These are phyloP conservation scores for Mucor lusitanicus DNA, from an alignment of 371 early-diverging fungal species.

Conservation along the genomic window DNA sequence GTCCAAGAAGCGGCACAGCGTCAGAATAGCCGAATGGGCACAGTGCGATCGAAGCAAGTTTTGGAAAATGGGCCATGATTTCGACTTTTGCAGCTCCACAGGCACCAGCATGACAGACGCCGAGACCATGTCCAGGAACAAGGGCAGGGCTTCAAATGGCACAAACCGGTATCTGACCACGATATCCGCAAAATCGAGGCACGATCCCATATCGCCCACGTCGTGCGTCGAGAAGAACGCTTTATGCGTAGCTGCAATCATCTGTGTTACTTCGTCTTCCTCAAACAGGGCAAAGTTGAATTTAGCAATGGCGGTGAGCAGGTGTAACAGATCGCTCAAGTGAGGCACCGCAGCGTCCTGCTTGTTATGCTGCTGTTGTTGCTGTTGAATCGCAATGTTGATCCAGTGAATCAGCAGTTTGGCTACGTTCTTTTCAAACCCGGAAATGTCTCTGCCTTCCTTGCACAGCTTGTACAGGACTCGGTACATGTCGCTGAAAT, in stretches of 20 bases:
- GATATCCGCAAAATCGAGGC: conserved; percentile 68
- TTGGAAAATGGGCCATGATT: conserved; percentile 61
- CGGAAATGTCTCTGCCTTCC: conserved; percentile 71
- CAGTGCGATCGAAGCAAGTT: conserved; percentile 71
- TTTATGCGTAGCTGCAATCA: conserved; percentile 55
- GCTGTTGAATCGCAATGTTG: conserved; percentile 34
- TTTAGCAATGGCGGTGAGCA: conserved; percentile 64
- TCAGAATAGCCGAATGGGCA: conserved; percentile 61
- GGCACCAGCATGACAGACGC: conserved; percentile 42
- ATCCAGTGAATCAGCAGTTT: conserved; percentile 62
- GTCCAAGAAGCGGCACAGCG: conserved; percentile 58
- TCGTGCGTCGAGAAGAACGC: conserved; percentile 51
- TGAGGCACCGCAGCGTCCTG: conserved; percentile 19
- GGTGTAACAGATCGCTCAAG: conserved; percentile 55
- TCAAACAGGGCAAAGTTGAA: conserved; percentile 73
- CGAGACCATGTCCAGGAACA: conserved; percentile 62
- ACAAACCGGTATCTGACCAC: conserved; percentile 73
- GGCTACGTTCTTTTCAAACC: conserved; percentile 71
- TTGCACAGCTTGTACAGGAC: conserved; percentile 64
- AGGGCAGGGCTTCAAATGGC: conserved; percentile 56
- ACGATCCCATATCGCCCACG: conserved; percentile 50
- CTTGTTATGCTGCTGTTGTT: not conserved
- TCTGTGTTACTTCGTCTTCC: conserved; percentile 56
- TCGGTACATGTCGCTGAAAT: conserved; percentile 58
- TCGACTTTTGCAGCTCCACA: conserved; percentile 17